A percentile compares a stretch with the other conserved stretches of the same genome.
Conservation (phyloP, 441 rosid genomes). For the Oxalis stricta region DNA sequence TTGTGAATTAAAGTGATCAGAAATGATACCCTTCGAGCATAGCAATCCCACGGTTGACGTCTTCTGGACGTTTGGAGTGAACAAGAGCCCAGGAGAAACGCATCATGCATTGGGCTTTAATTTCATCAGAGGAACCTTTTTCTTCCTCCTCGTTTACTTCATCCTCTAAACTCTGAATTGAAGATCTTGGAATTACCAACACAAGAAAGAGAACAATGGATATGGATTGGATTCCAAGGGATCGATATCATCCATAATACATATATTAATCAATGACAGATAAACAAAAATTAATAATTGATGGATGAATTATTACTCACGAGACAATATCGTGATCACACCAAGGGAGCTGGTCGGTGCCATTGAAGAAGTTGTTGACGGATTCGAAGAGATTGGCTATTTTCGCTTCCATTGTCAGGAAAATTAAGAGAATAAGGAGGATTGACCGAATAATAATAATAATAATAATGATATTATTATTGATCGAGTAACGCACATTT, state of each 20-base stretch:
- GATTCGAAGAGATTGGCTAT: constrained; percentile 37
- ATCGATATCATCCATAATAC: no score
- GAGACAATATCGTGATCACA: constrained; percentile 55
- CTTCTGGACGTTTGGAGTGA: constrained; percentile 65
- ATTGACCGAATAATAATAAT: no score
- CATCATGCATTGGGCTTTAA: constrained; percentile 57
- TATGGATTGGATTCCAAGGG: no score
- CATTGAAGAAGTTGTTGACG: constrained; percentile 40
- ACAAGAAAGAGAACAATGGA: no score
- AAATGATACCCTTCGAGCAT: constrained; percentile 77
- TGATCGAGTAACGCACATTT: no score
- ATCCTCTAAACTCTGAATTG: constrained; percentile 87
- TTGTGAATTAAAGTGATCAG: no score
- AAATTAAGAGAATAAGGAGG: no score
- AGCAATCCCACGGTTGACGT: constrained; percentile 83
- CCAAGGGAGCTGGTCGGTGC: constrained; percentile 54
- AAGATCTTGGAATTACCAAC: no score
- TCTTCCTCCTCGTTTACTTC: constrained; percentile 54
- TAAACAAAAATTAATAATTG: no score
- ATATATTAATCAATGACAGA: no score
- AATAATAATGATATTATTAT: no score
- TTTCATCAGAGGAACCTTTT: constrained; percentile 32
- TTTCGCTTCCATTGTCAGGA: constrained; percentile 55
- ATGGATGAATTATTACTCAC: no score
- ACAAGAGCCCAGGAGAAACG: constrained; percentile 92